Base-by-base conservation (phyloP, 371 early-diverging fungal species). In the Vittaforma corneae region DNA sequence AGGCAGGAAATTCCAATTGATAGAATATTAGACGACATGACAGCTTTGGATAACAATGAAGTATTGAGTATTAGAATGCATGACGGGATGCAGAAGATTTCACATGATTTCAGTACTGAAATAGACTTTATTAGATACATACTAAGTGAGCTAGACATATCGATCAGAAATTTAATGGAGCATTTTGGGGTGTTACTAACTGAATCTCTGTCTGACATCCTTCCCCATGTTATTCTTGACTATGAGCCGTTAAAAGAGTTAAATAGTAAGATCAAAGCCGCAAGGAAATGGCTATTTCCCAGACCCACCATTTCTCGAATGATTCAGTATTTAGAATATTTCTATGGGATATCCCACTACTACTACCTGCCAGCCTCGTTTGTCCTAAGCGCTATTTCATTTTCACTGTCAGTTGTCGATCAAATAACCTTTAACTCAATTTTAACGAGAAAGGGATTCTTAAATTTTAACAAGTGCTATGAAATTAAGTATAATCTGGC, bases 401-500 rank as follows among this genome's bases (percentile, higher is more conserved):
- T 53, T 56, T 5, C 68, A 6, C 32, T 74, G 35, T 45, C 57
- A 18, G 44, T 24, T 44, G 62, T 71, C 33, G 72, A 74, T 37
- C 14, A 24, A 20, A 46, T 20, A 2, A 26, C 38, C 22, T 74
- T 74, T 47, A 74, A 74, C 32, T 42, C 33, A n/a, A 29, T 74
- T n/a, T 22, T 74, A 4, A 52, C 61, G 30, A 62, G 67, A 32
- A 67, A 51, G 24, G 68, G 67, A 29, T 74, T 66, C 37, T 42
- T 71, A 6, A 57, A 32, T 32, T 62, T 64, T 30, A 74, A 71
- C 54, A 51, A 71, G 18, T 57, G 64, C 32, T 45, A 55, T 9
- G 68, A 71, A 47, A 71, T 71, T 42, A 71, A 70, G 32, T 64
- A 53, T 32, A 74, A 74, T 62, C 24, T 74, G 22, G 55, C 61